phyloP scores from a whole-genome alignment of 345 rosid genomes.

The Eucalyptus marginata region DNA sequence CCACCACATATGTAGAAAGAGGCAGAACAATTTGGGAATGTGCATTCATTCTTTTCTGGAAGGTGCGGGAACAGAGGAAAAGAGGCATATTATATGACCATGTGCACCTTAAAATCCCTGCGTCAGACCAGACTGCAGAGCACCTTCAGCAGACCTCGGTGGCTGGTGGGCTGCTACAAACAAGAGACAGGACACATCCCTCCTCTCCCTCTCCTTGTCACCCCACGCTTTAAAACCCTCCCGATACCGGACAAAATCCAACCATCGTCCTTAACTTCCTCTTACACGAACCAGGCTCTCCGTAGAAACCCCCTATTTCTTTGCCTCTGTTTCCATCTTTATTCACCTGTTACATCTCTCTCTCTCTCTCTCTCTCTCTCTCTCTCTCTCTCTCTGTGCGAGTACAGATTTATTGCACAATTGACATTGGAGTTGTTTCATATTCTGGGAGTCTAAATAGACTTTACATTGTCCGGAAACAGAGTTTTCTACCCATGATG shows the following conservation, averaged over 20 bases:
- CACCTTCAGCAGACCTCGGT: neutral
- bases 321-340: slow-evolving; percentile 1
- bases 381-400: neutral
- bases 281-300: slow-evolving; percentile 10
- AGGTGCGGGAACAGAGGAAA: neutral
- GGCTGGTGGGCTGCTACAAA: neutral
- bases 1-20: neutral
- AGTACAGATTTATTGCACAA: neutral
- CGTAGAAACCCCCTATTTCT: slow-evolving; percentile 1
- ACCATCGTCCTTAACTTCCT: slow-evolving; percentile 3
- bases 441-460: neutral
- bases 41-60: neutral
- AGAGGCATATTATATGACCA: neutral
- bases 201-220: neutral
- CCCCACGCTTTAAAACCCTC: neutral
- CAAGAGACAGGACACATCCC: neutral
- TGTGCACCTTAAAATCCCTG: neutral
- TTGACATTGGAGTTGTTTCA: neutral
- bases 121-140: neutral
- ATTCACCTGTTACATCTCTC: neutral
- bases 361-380: neutral
- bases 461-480: neutral
- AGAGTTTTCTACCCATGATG: neutral
- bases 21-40: neutral
- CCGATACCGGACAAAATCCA: neutral